Evolutionary conservation across 371 early-diverging fungal genomes (phyloP).

Genomic region (Syncephalastrum monosporum): DNA sequence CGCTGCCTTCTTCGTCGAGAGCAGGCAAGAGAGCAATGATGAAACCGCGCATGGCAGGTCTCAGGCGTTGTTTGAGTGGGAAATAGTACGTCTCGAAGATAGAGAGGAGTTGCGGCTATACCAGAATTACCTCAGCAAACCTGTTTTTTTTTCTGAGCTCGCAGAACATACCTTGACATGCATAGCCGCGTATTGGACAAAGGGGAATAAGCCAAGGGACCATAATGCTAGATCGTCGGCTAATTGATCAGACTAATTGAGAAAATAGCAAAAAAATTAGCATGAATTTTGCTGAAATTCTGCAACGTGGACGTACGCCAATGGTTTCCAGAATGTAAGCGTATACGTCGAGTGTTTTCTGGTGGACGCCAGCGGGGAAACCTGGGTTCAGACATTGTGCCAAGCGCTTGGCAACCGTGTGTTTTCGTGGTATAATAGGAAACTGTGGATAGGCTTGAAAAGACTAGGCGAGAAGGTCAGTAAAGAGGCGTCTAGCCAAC

Average conservation of each 20-base stretch:
- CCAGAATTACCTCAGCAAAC: not conserved
- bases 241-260: slow-evolving; percentile 65
- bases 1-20: slow-evolving; percentile 90
- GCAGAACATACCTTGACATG: slow-evolving; percentile 67
- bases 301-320: slow-evolving; percentile 55
- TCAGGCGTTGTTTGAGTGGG: slow-evolving; percentile 67
- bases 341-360: slow-evolving; percentile 94
- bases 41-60: slow-evolving; percentile 78
- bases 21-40: slow-evolving; percentile 84
- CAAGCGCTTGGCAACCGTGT: slow-evolving; percentile 90
- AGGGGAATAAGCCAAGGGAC: slow-evolving; percentile 91
- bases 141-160: too few relatives aligned
- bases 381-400: slow-evolving; percentile 98
- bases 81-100: slow-evolving; percentile 77
- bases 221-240: slow-evolving; percentile 83
- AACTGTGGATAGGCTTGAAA: slow-evolving; percentile 82
- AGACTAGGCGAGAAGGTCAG: slow-evolving; percentile 42
- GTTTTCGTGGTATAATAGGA: slow-evolving; percentile 79
- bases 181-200: slow-evolving; percentile 83
- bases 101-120: slow-evolving; percentile 74
- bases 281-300: not conserved
- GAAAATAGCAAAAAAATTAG: not conserved
- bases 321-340: slow-evolving; percentile 82
- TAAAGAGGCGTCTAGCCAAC: not conserved
- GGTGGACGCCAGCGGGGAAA: slow-evolving; percentile 99